A percentile compares a stretch with the other conserved stretches of the same genome.
These are phyloP conservation scores for Mortierella sp. DNA, from an alignment of 371 early-diverging fungal species.

Conservation along the genomic window DNA sequence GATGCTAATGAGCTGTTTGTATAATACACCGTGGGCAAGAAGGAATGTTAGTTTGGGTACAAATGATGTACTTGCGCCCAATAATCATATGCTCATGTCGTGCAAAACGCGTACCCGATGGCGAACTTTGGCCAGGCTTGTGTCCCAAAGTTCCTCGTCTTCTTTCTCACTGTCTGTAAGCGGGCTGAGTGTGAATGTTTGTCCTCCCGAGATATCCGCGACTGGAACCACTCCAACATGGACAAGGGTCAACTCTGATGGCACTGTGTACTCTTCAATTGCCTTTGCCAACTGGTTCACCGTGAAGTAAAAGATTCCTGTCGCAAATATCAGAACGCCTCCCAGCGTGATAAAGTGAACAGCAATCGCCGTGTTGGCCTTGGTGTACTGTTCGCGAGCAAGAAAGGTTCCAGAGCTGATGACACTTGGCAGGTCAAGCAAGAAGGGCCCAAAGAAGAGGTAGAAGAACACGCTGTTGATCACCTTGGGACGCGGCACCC, in stretches of 20 bases:
- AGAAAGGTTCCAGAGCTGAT: constrained; percentile 55
- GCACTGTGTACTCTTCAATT: constrained; percentile 47
- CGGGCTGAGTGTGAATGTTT: constrained; percentile 33
- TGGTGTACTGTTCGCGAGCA: constrained; percentile 31
- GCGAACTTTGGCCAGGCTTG: constrained; percentile 42
- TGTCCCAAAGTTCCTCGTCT: constrained; percentile 33
- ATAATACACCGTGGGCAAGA: neutral
- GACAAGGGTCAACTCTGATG: constrained; percentile 33
- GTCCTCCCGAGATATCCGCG: constrained; percentile 20
- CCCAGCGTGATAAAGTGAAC: constrained; percentile 46
- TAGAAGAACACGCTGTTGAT: constrained; percentile 47
- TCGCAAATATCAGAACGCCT: constrained; percentile 36
- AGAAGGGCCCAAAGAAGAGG: constrained; percentile 49
- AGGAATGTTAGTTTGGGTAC: neutral
- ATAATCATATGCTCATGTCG: no score
- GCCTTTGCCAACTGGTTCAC: constrained; percentile 45
- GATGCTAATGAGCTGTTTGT: constrained; percentile 39
- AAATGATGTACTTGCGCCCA: no score
- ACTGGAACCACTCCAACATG: constrained; percentile 25
- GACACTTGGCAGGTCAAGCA: constrained; percentile 50
- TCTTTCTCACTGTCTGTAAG: constrained; percentile 39
- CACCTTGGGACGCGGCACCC: constrained; percentile 32
- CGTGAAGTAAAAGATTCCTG: constrained; percentile 42
- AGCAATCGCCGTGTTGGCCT: constrained; percentile 50
- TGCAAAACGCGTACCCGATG: constrained; percentile 33